Conservation (phyloP, 352 stramenopile species). For the Blastocystis sp. region DNA sequence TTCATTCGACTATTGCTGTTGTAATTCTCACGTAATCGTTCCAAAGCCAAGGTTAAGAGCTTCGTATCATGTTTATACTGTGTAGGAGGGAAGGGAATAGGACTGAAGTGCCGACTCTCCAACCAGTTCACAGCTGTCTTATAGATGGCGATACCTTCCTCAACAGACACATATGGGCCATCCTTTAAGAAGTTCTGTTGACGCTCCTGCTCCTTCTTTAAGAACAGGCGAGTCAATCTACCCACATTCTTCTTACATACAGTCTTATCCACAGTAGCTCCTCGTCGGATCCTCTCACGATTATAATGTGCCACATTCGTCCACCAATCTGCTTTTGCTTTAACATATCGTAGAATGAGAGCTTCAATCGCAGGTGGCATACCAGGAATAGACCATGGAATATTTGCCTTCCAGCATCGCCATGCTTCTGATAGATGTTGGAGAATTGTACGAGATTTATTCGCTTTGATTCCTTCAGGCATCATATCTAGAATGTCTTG, state of each 20-base stretch:
- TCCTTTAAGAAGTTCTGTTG: slow-evolving; percentile 99
- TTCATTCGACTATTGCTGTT: slow-evolving; percentile 92
- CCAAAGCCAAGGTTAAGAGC: slow-evolving; percentile 93
- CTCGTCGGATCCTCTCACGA: slow-evolving; percentile 95
- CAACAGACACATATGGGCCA: slow-evolving; percentile 91
- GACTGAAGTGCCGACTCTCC: slow-evolving; percentile 94
- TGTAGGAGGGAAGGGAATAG: slow-evolving; percentile 95
- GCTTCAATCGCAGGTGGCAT: slow-evolving; percentile 97
- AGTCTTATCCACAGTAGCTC: slow-evolving; percentile 97
- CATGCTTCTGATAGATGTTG: slow-evolving; percentile 97
- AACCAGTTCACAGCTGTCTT: slow-evolving; percentile 99
- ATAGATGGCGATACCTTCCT: slow-evolving; percentile 98
- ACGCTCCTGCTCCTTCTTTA: slow-evolving; percentile 98
- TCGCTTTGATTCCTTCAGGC: slow-evolving; percentile 96
- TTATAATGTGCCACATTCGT: slow-evolving; percentile 99
- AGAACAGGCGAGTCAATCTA: slow-evolving; percentile 90
- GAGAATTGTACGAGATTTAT: slow-evolving; percentile 94
- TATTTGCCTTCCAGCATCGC: slow-evolving; percentile 97
- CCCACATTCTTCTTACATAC: slow-evolving; percentile 98
- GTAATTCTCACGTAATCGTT: slow-evolving; percentile 97
- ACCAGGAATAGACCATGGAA: slow-evolving; percentile 99
- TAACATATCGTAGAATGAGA: slow-evolving; percentile 99
- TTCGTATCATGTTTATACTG: slow-evolving; percentile 99
- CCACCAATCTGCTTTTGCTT: slow-evolving; percentile 94
- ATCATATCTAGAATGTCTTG: slow-evolving; percentile 99